Evolutionary conservation across 2,329 filamentous ascomycete genomes (phyloP).

Genomic region (Talaromyces sp.): DNA sequence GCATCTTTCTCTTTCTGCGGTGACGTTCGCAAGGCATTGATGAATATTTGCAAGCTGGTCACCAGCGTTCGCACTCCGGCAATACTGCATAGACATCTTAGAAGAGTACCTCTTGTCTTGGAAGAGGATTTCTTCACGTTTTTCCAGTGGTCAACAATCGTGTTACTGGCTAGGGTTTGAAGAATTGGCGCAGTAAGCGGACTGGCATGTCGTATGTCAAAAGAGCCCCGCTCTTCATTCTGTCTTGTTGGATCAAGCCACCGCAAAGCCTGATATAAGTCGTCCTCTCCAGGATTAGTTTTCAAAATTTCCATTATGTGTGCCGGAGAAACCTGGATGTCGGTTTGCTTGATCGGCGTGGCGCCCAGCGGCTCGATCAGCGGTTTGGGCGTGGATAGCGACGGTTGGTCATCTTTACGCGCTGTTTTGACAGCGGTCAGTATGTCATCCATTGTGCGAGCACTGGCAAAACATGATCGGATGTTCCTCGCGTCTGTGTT

Average conservation of each 20-base stretch:
- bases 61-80: slow-evolving; percentile 72
- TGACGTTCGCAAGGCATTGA: slow-evolving; percentile 26
- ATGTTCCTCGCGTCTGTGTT: neutral
- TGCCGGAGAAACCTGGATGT: slow-evolving; percentile 15
- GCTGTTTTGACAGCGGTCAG: slow-evolving; percentile 34
- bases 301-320: slow-evolving; percentile 33
- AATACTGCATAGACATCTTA: slow-evolving; percentile 64
- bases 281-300: slow-evolving; percentile 31
- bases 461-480: neutral
- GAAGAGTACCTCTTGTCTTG: slow-evolving; percentile 42
- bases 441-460: slow-evolving; percentile 30
- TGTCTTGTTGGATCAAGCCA: slow-evolving; percentile 31
- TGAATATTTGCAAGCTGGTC: slow-evolving; percentile 59
- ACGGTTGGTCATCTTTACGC: slow-evolving; percentile 15
- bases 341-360: neutral
- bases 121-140: slow-evolving; percentile 39
- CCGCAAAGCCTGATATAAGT: slow-evolving; percentile 25
- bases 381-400: neutral
- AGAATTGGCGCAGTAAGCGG: slow-evolving; percentile 69
- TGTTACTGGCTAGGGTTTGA: slow-evolving; percentile 66
- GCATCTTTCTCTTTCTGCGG: slow-evolving; percentile 28
- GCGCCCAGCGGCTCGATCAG: neutral
- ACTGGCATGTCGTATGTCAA: slow-evolving; percentile 57
- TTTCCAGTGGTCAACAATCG: slow-evolving; percentile 77
- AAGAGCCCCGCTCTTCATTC: slow-evolving; percentile 21